Percentiles rank a stretch among this genome's conserved stretches.
phyloP scores from a whole-genome alignment of 352 stramenopile genomes.

The Elongisporangium anandrum region DNA sequence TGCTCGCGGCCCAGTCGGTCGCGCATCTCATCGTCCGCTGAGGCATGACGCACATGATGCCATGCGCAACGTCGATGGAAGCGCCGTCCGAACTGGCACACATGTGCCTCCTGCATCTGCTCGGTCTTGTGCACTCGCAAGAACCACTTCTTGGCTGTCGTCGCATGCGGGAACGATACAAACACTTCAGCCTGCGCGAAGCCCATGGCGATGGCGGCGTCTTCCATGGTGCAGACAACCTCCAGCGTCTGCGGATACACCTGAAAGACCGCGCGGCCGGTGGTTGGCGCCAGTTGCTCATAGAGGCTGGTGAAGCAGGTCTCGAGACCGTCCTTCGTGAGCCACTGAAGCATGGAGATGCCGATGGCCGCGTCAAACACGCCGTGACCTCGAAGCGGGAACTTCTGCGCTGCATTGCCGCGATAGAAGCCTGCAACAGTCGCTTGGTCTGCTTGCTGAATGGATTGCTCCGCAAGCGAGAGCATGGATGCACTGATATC shows the following conservation, averaged over 20 bases:
- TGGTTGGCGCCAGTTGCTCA: slow-evolving; percentile 16
- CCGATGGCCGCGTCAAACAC: slow-evolving; percentile 51
- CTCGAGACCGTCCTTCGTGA: slow-evolving; percentile 48
- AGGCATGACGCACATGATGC: slow-evolving; percentile 50
- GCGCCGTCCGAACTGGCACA: slow-evolving; percentile 59
- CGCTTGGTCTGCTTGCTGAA: slow-evolving; percentile 12
- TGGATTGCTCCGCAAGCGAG: slow-evolving; percentile 21
- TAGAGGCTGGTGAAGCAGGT: slow-evolving; percentile 57
- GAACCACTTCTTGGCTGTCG: slow-evolving; percentile 76
- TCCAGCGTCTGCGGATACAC: slow-evolving; percentile 52
- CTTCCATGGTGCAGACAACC: slow-evolving; percentile 62
- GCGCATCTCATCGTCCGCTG: slow-evolving; percentile 16
- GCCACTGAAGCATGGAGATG: slow-evolving; percentile 84
- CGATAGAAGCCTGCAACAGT: slow-evolving; percentile 33
- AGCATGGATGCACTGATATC: slow-evolving; percentile 80
- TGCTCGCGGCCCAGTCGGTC: slow-evolving; percentile 55
- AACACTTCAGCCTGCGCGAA: slow-evolving; percentile 56
- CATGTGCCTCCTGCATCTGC: slow-evolving; percentile 5
- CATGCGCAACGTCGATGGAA: slow-evolving; percentile 54
- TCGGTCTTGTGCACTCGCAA: slow-evolving; percentile 23
- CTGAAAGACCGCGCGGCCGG: slow-evolving; percentile 49
- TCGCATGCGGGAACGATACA: slow-evolving; percentile 64
- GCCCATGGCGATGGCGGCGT: slow-evolving; percentile 30
- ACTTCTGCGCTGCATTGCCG: slow-evolving; percentile 57
- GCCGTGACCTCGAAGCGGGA: slow-evolving; percentile 36